Percentiles rank a stretch among this genome's conserved stretches.
phyloP scores from a whole-genome alignment of 345 rosid genomes.

The Eutrema japonicum region DNA sequence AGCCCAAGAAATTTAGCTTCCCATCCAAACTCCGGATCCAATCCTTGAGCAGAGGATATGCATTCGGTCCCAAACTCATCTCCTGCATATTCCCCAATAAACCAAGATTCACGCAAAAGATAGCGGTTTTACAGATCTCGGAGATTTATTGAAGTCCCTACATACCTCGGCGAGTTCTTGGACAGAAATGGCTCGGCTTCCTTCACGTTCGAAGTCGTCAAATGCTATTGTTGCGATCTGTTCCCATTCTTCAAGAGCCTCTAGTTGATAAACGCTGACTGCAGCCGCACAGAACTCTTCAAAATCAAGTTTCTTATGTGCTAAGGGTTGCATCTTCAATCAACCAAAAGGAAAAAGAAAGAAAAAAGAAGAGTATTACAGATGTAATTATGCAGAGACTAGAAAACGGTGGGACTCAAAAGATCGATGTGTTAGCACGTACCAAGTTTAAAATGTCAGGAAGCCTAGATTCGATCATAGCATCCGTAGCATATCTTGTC shows the following conservation, averaged over 20 bases:
- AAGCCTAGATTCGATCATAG: constrained; percentile 82
- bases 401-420: background rate
- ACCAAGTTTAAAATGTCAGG: constrained; percentile 72
- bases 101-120: constrained; percentile 8
- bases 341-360: background rate
- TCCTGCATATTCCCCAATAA: constrained; percentile 56
- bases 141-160: constrained; percentile 1
- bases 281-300: constrained; percentile 97
- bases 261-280: constrained; percentile 89
- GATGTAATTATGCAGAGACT: constrained; percentile 1
- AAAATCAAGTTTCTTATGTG: constrained; percentile 76
- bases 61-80: constrained; percentile 78
- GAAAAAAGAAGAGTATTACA: background rate
- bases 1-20: constrained; percentile 88
- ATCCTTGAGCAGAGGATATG: constrained; percentile 71
- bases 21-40: constrained; percentile 93
- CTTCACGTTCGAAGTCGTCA: constrained; percentile 86
- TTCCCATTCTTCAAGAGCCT: constrained; percentile 94
- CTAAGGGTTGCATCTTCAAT: constrained; percentile 44
- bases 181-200: constrained; percentile 79
- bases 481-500: constrained; percentile 67
- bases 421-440: constrained; percentile 13
- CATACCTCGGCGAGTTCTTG: constrained; percentile 88
- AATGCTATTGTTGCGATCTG: constrained; percentile 81
- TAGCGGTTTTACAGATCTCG: background rate